These are phyloP conservation scores for Venturia oleaginea DNA, from an alignment of 2,329 filamentous ascomycete species.

Conservation along the genomic window DNA sequence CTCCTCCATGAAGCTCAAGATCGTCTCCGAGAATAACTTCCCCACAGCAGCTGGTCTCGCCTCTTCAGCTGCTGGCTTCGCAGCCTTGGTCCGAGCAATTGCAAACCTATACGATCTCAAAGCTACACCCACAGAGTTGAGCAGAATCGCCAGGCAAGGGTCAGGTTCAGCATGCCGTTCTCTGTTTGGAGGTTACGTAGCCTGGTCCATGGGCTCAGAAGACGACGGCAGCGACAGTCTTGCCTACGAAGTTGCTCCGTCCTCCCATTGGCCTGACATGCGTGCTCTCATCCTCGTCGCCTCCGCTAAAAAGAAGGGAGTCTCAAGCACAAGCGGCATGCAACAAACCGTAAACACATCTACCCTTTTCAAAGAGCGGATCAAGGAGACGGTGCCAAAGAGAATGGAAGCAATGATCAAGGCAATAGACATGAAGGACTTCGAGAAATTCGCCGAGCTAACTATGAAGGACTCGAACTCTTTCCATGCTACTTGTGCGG, in stretches of 20 bases:
- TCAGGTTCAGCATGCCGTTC: constrained; percentile 91
- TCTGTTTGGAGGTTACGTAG: constrained; percentile 91
- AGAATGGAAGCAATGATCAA: constrained; percentile 80
- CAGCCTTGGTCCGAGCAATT: constrained; percentile 67
- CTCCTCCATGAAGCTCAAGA: constrained; percentile 64
- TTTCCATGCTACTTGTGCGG: constrained; percentile 90
- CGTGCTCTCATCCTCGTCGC: constrained; percentile 84
- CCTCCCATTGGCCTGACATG: constrained; percentile 92
- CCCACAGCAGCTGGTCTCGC: constrained; percentile 87
- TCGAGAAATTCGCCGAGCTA: constrained; percentile 75
- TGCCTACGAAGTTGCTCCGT: constrained; percentile 80
- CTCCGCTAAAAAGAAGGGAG: constrained; percentile 90
- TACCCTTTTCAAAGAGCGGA: constrained; percentile 71
- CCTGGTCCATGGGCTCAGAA: constrained; percentile 73
- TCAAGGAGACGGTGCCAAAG: constrained; percentile 65
- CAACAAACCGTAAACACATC: constrained; percentile 92
- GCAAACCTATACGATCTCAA: constrained; percentile 85
- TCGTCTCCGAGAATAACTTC: constrained; percentile 98
- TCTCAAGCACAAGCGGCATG: constrained; percentile 89
- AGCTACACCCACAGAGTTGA: constrained; percentile 72
- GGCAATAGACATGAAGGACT: constrained; percentile 70
- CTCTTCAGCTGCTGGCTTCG: constrained; percentile 56
- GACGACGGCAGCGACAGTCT: constrained; percentile 77
- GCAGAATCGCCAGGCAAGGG: constrained; percentile 82
- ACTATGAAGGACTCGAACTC: constrained; percentile 97